Percentiles rank a stretch among this genome's conserved stretches.
Conservation (phyloP, 208 protist species). For the Borovskyia barvae region DNA sequence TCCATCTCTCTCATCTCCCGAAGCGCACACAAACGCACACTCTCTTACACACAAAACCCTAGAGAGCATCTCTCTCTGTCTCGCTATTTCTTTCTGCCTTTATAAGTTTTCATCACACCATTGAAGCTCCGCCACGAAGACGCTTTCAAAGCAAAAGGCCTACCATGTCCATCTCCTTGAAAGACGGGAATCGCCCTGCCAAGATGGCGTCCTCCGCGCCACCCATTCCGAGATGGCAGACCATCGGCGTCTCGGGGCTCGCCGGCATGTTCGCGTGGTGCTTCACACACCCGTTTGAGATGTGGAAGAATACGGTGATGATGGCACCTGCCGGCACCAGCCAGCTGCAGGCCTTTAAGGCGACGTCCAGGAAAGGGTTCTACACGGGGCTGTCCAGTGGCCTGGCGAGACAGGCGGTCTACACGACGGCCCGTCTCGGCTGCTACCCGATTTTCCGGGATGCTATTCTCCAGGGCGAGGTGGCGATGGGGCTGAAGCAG, state of each 20-base stretch:
- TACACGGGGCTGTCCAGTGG: slow-evolving; percentile 85
- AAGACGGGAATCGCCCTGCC: too few species aligned
- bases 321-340: slow-evolving; percentile 52
- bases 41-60: too few species aligned
- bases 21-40: too few species aligned
- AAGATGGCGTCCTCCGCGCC: slow-evolving; percentile 13
- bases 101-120: too few species aligned
- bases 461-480: slow-evolving; percentile 53
- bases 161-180: too few species aligned
- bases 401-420: slow-evolving; percentile 89
- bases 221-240: slow-evolving; percentile 48
- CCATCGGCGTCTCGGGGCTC: slow-evolving; percentile 70
- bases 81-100: too few species aligned
- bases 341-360: slow-evolving; percentile 41
- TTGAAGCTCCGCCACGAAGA: too few species aligned
- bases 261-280: slow-evolving; percentile 88
- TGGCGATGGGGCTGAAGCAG: slow-evolving; percentile 29
- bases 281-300: slow-evolving; percentile 92
- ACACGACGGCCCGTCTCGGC: slow-evolving; percentile 83
- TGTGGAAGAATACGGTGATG: slow-evolving; percentile 93
- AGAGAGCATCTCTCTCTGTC: too few species aligned
- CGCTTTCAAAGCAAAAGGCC: too few species aligned
- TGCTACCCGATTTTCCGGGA: slow-evolving; percentile 91
- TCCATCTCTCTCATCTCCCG: too few species aligned
- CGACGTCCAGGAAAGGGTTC: slow-evolving; percentile 57